Evolutionary conservation across 768 basidiomycete species (phyloP).

Genomic region (Albatrellus ellisii): DNA sequence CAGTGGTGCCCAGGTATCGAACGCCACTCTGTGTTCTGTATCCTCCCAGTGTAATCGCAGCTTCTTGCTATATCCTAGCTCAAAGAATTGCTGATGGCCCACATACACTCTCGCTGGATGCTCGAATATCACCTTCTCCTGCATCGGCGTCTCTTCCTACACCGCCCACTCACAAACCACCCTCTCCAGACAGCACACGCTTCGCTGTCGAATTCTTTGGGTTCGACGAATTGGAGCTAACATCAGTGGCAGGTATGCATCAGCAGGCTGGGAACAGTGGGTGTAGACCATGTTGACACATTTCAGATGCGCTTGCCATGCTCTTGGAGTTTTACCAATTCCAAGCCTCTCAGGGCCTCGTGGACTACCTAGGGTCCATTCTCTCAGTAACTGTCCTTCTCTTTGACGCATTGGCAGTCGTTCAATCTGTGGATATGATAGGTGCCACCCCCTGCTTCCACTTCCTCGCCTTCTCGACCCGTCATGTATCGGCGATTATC

Average conservation of each 20-base stretch:
- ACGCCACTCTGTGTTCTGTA: constrained; percentile 69
- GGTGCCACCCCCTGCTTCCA: constrained; percentile 8
- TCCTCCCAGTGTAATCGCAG: constrained; percentile 55
- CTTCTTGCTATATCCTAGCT: constrained; percentile 67
- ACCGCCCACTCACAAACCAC: constrained; percentile 64
- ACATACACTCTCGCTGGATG: constrained; percentile 60
- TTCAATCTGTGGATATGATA: constrained; percentile 2
- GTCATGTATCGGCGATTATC: constrained; percentile 6
- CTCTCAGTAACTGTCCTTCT: constrained; percentile 4
- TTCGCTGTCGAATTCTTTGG: constrained; percentile 56
- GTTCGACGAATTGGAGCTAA: constrained; percentile 45
- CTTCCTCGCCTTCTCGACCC: constrained; percentile 11
- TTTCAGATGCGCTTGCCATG: constrained; percentile 10
- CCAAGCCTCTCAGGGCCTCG: constrained; percentile 6
- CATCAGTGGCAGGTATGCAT: constrained; percentile 43
- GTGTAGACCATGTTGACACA: not conserved
- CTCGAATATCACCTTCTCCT: constrained; percentile 55
- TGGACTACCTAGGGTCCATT: constrained; percentile 10
- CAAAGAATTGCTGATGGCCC: constrained; percentile 63
- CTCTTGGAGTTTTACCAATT: constrained; percentile 13
- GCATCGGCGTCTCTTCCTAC: constrained; percentile 71
- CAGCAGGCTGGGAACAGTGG: not conserved
- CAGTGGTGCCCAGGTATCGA: constrained; percentile 40
- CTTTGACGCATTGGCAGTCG: not conserved
- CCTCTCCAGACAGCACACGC: constrained; percentile 56